Percentiles rank a stretch among this genome's conserved stretches.
These are phyloP conservation scores for Penicillium frequentans DNA, from an alignment of 2,329 filamentous ascomycete species.

Conservation along the genomic window DNA sequence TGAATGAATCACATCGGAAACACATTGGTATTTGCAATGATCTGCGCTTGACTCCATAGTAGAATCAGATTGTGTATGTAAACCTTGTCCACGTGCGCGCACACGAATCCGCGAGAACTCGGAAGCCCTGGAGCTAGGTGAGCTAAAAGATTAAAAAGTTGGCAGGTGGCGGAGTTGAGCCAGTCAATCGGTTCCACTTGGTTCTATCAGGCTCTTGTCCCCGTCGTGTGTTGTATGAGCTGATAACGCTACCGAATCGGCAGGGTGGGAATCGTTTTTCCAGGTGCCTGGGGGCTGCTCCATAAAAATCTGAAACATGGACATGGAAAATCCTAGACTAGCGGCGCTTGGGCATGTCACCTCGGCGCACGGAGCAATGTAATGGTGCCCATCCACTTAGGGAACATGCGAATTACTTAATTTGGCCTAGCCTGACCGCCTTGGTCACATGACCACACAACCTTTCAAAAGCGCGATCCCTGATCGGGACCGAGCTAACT, in stretches of 20 bases:
- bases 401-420: not conserved
- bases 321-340: slow-evolving; percentile 15
- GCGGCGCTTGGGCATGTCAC: slow-evolving; percentile 9
- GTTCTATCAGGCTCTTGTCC: not conserved
- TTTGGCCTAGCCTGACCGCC: not conserved
- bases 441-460: slow-evolving; percentile 11
- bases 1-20: too few species aligned
- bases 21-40: not conserved
- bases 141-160: not conserved
- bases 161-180: not conserved
- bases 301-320: slow-evolving; percentile 23
- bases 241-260: not conserved
- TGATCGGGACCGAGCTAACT: not conserved
- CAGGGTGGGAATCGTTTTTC: not conserved
- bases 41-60: not conserved
- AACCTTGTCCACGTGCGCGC: not conserved
- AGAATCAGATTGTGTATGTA: not conserved
- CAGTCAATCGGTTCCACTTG: not conserved
- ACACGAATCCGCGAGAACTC: not conserved
- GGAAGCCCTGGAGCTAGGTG: not conserved
- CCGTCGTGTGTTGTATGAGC: not conserved
- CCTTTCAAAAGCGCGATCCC: slow-evolving; percentile 5
- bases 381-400: not conserved
- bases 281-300: not conserved
- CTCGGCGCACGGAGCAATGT: slow-evolving; percentile 13